Base-by-base conservation (phyloP, 2,329 filamentous ascomycete species). In the Calonectria hawksworthii region DNA sequence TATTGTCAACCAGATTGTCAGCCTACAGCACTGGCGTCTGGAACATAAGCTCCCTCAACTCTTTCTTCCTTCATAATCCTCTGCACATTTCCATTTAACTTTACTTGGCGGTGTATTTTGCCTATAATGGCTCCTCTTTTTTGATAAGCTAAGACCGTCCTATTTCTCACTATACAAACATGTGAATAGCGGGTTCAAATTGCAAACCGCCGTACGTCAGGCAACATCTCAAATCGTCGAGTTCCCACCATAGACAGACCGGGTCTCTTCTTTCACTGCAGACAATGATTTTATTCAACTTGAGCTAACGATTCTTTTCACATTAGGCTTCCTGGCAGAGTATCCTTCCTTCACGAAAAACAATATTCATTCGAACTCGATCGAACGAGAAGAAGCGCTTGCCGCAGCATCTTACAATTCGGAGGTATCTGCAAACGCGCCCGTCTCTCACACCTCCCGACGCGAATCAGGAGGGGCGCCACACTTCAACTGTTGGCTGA, bases 361-460 rank as follows among this genome's bases (percentile, higher is more conserved):
- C 28, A 10, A 23, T 4, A 23, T 38, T 50, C 4, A 36, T 51
- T 51, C 59, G 32, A 69, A 65, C 16, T 34, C 59, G 41, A 23
- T 50, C 66, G 38, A 68, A 18, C 50, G 30, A 70, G 32, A 18
- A 50, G n/a, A 50, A 38, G 54, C 54, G 64, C 54, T 64, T 14
- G 68, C 30, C 44, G 30, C 21, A 7, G 41, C 26, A 21, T 32
- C 41, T 26, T 26, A 64, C 54, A 23, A 70, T 50, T 23, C 47
- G 28, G 30, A 61, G 71, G 71, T 73, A 66, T 51, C 51, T 64
- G 16, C 34, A 30, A 34, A 18, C 44, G 16, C 23, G 18, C 36
- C 23, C 30, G n/a, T 41, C 14, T 41, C 56, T 30, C 56, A 41
- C 56, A 11, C 23, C 32, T 41, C 16, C 18, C 11, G n/a, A 26